Conservation (phyloP, 176 grass and related monocot species). For the Echinochloa phyllopogon region DNA sequence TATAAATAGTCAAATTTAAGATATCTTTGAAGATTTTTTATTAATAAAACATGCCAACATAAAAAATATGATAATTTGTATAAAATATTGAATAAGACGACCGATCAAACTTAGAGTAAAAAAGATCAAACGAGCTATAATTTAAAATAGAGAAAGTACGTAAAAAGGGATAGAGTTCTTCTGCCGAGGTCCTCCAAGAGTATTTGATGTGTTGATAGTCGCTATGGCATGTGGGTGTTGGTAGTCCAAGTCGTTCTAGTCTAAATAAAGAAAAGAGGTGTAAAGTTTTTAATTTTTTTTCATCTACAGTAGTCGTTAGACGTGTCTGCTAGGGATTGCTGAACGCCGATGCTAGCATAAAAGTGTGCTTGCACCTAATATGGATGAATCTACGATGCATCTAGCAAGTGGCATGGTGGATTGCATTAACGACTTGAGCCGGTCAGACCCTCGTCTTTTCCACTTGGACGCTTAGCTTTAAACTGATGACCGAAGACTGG, state of each 20-base stretch:
- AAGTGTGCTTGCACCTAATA: background rate
- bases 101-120: too few relatives aligned
- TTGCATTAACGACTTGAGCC: background rate
- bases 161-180: too few relatives aligned
- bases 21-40: too few relatives aligned
- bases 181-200: background rate
- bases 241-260: background rate
- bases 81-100: too few relatives aligned
- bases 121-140: too few relatives aligned
- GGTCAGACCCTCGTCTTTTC: background rate
- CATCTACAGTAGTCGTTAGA: too few relatives aligned
- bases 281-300: background rate
- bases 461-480: background rate
- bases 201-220: background rate
- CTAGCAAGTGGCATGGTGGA: background rate
- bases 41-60: too few relatives aligned
- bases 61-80: too few relatives aligned
- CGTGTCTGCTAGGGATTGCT: too few relatives aligned
- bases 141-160: too few relatives aligned
- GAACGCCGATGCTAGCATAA: too few relatives aligned
- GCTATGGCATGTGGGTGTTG: background rate
- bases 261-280: background rate
- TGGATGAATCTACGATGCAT: background rate
- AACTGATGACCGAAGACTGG: background rate
- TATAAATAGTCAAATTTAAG: too few relatives aligned